Conservation (phyloP, 106 monocot genomes). For the Triglochin maritima region DNA sequence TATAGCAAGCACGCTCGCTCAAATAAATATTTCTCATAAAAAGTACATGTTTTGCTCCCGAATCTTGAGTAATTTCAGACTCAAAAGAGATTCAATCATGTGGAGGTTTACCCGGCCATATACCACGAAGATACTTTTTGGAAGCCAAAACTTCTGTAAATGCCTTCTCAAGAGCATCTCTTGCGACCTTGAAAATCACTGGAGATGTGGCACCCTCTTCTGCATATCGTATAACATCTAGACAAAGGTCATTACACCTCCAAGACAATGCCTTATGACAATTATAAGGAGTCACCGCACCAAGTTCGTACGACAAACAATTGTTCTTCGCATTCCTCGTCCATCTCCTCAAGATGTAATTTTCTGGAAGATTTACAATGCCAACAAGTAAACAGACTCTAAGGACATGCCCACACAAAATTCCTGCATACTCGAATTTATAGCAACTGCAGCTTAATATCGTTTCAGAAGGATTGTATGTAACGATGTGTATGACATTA, state of each 20-base stretch:
- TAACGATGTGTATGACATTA: conserved; percentile 32
- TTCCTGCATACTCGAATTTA: conserved; percentile 71
- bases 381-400: conserved; percentile 44
- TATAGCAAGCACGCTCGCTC: too few relatives aligned
- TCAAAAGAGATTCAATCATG: too few relatives aligned
- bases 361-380: conserved; percentile 41
- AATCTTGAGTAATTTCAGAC: too few relatives aligned
- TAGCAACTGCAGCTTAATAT: conserved; percentile 58
- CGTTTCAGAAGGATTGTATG: conserved; percentile 38
- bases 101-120: conserved; percentile 21
- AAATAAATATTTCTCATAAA: too few relatives aligned
- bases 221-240: conserved; percentile 78
- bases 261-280: conserved; percentile 25
- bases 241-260: conserved; percentile 77
- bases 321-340: conserved; percentile 65
- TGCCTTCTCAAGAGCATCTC: conserved; percentile 58
- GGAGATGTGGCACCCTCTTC: conserved; percentile 79
- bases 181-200: conserved; percentile 66
- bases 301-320: conserved; percentile 21
- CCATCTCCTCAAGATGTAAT: conserved; percentile 77
- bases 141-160: conserved; percentile 54
- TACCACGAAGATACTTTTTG: conserved; percentile 38
- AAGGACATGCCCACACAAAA: conserved; percentile 66
- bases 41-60: too few relatives aligned
- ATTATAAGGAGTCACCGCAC: conserved; percentile 14